Evolutionary conservation across 1,284 basidiomycete genomes (phyloP).

Genomic region (Inonotus hispidus): DNA sequence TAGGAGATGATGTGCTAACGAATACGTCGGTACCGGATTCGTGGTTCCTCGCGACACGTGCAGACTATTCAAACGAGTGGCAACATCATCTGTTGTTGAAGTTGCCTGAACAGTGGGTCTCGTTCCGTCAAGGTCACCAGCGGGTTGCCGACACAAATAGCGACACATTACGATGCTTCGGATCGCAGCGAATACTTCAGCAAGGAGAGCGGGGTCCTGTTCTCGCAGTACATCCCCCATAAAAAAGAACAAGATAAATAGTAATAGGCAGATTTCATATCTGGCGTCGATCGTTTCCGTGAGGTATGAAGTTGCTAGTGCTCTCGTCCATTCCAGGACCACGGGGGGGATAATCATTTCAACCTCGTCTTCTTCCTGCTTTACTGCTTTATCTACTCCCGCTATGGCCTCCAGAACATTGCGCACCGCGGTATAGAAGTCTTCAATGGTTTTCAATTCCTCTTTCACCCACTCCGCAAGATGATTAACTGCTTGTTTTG

Average conservation of each 20-base stretch:
- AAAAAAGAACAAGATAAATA: constrained; percentile 69
- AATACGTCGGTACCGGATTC: constrained; percentile 51
- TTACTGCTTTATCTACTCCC: constrained; percentile 63
- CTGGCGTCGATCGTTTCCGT: constrained; percentile 59
- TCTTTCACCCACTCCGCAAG: constrained; percentile 54
- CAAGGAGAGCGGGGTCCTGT: constrained; percentile 57
- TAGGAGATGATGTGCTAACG: constrained; percentile 67
- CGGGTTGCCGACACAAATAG: constrained; percentile 52
- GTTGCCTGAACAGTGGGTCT: constrained; percentile 25
- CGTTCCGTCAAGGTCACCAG: constrained; percentile 36
- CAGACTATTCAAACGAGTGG: constrained; percentile 62
- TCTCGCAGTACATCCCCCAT: constrained; percentile 49
- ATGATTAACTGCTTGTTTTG: constrained; percentile 51
- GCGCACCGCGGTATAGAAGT: constrained; percentile 51
- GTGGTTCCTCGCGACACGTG: constrained; percentile 52
- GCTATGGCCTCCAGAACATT: constrained; percentile 61
- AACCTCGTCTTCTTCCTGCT: constrained; percentile 65
- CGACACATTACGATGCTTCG: constrained; percentile 66
- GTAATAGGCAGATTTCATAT: constrained; percentile 63
- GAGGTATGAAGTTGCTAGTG: constrained; percentile 56
- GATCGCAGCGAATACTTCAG: constrained; percentile 74
- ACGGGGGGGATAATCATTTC: constrained; percentile 47
- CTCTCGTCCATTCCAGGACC: constrained; percentile 55
- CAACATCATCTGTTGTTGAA: constrained; percentile 55
- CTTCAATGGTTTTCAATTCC: constrained; percentile 48